phyloP scores from a whole-genome alignment of 306 rosid species.

The Cicer pinnatifidum region DNA sequence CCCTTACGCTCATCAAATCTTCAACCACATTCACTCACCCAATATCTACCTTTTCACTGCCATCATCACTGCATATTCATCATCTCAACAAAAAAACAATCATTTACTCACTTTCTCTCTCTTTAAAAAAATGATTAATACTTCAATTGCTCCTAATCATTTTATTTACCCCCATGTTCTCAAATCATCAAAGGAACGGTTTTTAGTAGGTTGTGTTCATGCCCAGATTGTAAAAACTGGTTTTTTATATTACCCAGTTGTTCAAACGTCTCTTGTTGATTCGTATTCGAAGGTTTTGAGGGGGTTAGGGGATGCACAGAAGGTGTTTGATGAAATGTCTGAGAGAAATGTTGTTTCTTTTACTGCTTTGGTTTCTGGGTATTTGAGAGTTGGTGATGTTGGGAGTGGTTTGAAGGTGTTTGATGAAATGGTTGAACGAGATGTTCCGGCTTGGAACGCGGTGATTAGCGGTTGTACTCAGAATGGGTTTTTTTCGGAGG shows the following conservation, averaged over 20 bases:
- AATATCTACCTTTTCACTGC: constrained; percentile 72
- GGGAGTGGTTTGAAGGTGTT: constrained; percentile 60
- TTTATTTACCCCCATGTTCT: constrained; percentile 72
- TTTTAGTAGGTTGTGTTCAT: constrained; percentile 51
- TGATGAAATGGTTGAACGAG: constrained; percentile 65
- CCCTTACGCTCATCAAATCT: constrained; percentile 63
- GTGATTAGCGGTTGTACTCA: constrained; percentile 75
- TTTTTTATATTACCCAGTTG: constrained; percentile 62
- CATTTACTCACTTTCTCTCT: constrained; percentile 48
- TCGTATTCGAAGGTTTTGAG: constrained; percentile 52
- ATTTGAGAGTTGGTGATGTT: constrained; percentile 64
- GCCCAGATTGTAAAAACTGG: constrained; percentile 67
- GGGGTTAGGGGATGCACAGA: constrained; percentile 46
- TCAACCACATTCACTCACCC: constrained; percentile 57
- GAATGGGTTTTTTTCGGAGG: constrained; percentile 69
- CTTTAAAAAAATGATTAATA: constrained; percentile 56
- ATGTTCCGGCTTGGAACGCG: constrained; percentile 82
- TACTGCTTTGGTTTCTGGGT: constrained; percentile 75
- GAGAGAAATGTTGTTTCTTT: constrained; percentile 68
- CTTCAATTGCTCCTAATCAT: constrained; percentile 51
- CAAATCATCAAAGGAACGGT: constrained; percentile 49
- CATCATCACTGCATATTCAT: constrained; percentile 69
- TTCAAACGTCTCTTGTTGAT: constrained; percentile 68
- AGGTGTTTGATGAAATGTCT: constrained; percentile 74
- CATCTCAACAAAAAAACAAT: constrained; percentile 47